A percentile compares a stretch with the other conserved stretches of the same genome.
phyloP scores from a whole-genome alignment of 768 basidiomycete genomes.

The Scleroderma citrinum region DNA sequence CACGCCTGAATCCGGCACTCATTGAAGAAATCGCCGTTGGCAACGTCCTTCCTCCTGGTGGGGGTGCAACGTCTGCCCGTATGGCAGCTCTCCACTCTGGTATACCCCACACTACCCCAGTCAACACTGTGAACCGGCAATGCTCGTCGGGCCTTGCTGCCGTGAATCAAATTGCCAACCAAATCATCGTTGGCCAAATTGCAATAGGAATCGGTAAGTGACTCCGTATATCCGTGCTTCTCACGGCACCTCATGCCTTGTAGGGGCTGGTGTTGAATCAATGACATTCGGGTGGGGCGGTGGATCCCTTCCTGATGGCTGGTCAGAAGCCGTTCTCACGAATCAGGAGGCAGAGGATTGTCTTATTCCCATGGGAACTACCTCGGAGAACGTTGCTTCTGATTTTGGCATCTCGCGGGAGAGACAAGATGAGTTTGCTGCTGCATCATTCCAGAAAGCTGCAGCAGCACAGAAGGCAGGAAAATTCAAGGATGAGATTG shows the following conservation, averaged over 20 bases:
- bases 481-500: slow-evolving; percentile 78
- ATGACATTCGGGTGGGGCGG: slow-evolving; percentile 80
- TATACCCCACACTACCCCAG: slow-evolving; percentile 65
- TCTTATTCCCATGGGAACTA: slow-evolving; percentile 86
- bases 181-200: slow-evolving; percentile 75
- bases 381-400: slow-evolving; percentile 86
- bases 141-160: slow-evolving; percentile 86
- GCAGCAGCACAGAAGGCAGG: slow-evolving; percentile 74
- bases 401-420: slow-evolving; percentile 71
- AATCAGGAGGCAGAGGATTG: slow-evolving; percentile 75
- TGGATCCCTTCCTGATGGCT: slow-evolving; percentile 47
- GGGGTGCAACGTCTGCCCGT: slow-evolving; percentile 75
- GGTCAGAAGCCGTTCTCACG: slow-evolving; percentile 59
- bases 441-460: slow-evolving; percentile 80
- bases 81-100: slow-evolving; percentile 86
- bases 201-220: slow-evolving; percentile 80
- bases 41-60: slow-evolving; percentile 82
- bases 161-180: slow-evolving; percentile 75
- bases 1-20: slow-evolving; percentile 69
- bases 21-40: slow-evolving; percentile 85
- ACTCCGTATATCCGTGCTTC: not conserved
- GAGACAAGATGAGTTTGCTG: slow-evolving; percentile 81
- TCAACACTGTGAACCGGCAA: slow-evolving; percentile 87
- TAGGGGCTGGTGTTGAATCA: slow-evolving; percentile 83
- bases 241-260: slow-evolving; percentile 3